Evolutionary conservation across 306 rosid species (phyloP).

Genomic region (Vicia sativa): DNA sequence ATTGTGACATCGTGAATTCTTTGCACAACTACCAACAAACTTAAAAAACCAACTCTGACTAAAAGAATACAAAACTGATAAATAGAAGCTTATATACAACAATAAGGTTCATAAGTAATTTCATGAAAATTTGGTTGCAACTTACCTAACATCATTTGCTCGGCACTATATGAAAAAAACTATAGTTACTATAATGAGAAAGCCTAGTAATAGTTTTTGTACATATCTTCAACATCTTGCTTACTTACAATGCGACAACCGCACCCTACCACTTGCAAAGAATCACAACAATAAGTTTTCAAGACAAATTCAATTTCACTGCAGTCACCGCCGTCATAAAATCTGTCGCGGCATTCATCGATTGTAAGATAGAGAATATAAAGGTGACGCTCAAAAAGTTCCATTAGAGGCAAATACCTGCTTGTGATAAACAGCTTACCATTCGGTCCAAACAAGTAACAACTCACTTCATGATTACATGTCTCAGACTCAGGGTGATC

Average conservation of each 20-base stretch:
- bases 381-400: constrained; percentile 34
- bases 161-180: background rate
- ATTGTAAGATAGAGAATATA: constrained; percentile 40
- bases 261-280: constrained; percentile 19
- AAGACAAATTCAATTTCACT: constrained; percentile 41
- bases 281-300: constrained; percentile 9
- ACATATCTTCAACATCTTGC: constrained; percentile 40
- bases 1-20: too few relatives aligned
- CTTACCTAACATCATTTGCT: background rate
- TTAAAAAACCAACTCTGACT: too few relatives aligned
- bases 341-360: constrained; percentile 22
- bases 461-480: constrained; percentile 20
- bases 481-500: constrained; percentile 1
- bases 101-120: too few relatives aligned
- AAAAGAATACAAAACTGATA: background rate
- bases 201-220: background rate
- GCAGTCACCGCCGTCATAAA: constrained; percentile 11
- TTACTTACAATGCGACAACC: constrained; percentile 44
- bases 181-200: background rate
- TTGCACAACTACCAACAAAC: too few relatives aligned
- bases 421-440: constrained; percentile 27
- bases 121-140: background rate
- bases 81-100: too few relatives aligned
- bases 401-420: constrained; percentile 33
- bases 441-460: constrained; percentile 30